phyloP scores from a whole-genome alignment of 306 rosid genomes.

The Luffa acutangula region DNA sequence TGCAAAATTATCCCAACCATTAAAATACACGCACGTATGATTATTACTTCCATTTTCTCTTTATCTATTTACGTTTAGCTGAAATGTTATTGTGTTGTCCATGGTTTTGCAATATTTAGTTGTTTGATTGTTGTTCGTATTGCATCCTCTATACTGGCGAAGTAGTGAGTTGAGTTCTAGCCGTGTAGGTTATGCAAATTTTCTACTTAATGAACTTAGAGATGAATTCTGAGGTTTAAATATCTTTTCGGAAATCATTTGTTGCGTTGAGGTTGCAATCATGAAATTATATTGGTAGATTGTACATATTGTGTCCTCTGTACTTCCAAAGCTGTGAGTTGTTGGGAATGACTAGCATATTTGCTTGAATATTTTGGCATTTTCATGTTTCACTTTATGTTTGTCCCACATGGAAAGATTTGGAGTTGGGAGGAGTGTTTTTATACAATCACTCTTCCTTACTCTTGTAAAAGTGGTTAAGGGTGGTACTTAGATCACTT shows the following conservation, averaged over 20 bases:
- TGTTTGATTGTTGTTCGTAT: not conserved
- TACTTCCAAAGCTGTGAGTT: not conserved
- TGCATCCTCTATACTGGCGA: not conserved
- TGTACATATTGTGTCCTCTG: not conserved
- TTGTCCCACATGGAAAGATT: too few relatives aligned
- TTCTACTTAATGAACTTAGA: not conserved
- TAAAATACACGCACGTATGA: constrained; percentile 67
- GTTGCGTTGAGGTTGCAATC: not conserved
- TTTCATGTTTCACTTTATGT: too few relatives aligned
- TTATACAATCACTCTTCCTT: too few relatives aligned
- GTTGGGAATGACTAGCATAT: too few relatives aligned
- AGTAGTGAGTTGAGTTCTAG: not conserved
- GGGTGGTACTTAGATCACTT: too few relatives aligned
- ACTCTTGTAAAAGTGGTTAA: too few relatives aligned
- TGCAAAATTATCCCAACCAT: too few relatives aligned
- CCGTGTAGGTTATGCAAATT: not conserved
- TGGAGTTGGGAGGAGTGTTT: too few relatives aligned
- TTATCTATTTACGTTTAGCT: constrained; percentile 6
- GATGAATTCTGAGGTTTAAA: not conserved
- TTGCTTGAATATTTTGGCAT: too few relatives aligned
- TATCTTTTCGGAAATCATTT: not conserved
- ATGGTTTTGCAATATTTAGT: not conserved
- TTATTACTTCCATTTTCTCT: constrained; percentile 5
- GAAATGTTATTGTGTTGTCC: not conserved
- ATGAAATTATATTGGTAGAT: not conserved